Base-by-base conservation (phyloP, 2,329 filamentous ascomycete genomes). In the Plectosphaerella sp. region DNA sequence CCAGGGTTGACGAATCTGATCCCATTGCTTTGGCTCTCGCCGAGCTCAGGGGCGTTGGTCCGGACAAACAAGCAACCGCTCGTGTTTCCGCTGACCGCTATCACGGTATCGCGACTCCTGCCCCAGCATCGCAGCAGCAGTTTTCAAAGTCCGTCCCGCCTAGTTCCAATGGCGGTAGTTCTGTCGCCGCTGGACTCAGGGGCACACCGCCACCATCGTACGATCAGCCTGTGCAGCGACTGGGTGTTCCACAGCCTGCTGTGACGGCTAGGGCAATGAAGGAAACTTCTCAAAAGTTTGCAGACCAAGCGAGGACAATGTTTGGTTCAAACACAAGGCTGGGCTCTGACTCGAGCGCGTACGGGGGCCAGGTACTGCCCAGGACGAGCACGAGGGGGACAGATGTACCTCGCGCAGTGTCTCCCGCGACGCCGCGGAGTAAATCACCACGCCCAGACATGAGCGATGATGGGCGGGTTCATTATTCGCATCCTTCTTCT, bases 41-140 rank as follows among this genome's bases (percentile, higher is more conserved):
- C 11, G 93, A 99, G 63, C 78, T 99, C 36, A 97, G 96, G 72
- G 90, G 87, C 1, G 88, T 92, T 5, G 79, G 77, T 1, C 76
- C 88, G 12, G 80, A 76, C 15, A 97, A 97, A 70, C 87, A 92
- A 60, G 82, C 90, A 7, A 86, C 86, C 4, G 78, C 82, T 47
- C 84, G 95, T n/a, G 84, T 96, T 54, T 96, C 94, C n/a, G 94
- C 92, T 16, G 95, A 99, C 67, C 86, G 89, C 55, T 97, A 96
- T 69, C 90, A 95, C 64, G 93, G 94, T n/a, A 87, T 99, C 56
- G 76, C 89, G 12, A 96, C 93, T 2, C 93, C 94, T 5, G 85
- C 80, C 7, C 88, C 82, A 1, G 77, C 76, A 8, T 64, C 66
- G 45, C 20, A 25, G 15, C 73, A 72, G 46, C 65, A 69, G 7